Conservation (phyloP, 2,329 filamentous ascomycete genomes). For the Aspergillus latus region DNA sequence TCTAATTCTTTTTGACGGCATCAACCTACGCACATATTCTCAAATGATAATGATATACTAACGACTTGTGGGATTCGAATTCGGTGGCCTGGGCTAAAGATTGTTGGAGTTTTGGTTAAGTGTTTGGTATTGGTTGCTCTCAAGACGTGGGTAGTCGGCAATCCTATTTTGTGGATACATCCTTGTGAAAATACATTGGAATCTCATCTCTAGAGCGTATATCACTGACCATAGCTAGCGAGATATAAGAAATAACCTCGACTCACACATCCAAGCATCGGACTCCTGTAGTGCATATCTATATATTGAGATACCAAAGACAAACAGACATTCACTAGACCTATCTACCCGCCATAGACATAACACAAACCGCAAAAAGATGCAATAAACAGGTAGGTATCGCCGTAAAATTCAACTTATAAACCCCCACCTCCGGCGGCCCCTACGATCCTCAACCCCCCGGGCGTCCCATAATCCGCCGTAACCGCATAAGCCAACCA, state of each 20-base stretch:
- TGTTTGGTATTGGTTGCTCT: not conserved
- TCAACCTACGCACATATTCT: not conserved
- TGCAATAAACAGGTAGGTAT: not conserved
- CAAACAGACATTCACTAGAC: not conserved
- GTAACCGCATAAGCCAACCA: conserved; percentile 51
- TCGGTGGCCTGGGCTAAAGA: not conserved
- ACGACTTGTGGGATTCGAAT: not conserved
- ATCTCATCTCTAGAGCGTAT: conserved; percentile 8
- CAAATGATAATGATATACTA: not conserved
- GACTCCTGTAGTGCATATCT: not conserved
- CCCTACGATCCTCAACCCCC: conserved; percentile 50
- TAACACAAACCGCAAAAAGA: not conserved
- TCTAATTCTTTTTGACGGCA: not conserved
- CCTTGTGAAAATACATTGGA: not conserved
- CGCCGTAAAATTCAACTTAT: conserved; percentile 11
- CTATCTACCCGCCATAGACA: too few relatives aligned
- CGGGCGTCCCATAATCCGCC: conserved; percentile 41
- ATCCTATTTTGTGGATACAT: not conserved
- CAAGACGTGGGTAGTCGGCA: not conserved
- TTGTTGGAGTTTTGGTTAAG: conserved; percentile 3
- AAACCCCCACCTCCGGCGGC: conserved; percentile 45
- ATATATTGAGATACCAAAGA: not conserved
- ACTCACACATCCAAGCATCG: not conserved
- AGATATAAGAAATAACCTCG: not conserved
- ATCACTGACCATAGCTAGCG: not conserved